Evolutionary conservation across 371 early-diverging fungal genomes (phyloP).

Genomic region (Actinomortierella ambigua): DNA sequence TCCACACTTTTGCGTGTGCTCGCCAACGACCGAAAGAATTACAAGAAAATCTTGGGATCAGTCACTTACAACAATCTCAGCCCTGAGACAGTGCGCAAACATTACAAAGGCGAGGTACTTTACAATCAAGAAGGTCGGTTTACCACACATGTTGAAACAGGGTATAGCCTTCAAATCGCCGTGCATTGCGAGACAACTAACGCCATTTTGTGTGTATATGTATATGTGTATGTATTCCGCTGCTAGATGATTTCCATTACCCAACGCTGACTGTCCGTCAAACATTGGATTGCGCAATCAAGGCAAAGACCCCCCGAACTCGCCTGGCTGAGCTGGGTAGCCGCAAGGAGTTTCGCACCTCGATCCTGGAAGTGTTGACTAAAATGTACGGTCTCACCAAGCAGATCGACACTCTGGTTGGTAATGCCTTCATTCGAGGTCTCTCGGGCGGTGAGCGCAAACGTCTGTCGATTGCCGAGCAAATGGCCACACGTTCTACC

Average conservation of each 20-base stretch:
- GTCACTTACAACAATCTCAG: slow-evolving; percentile 56
- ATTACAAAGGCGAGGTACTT: slow-evolving; percentile 55
- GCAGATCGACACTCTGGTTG: slow-evolving; percentile 71
- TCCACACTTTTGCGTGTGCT: slow-evolving; percentile 59
- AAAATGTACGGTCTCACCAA: slow-evolving; percentile 62
- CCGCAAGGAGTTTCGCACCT: slow-evolving; percentile 39
- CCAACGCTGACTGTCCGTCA: slow-evolving; percentile 59
- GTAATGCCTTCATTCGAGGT: slow-evolving; percentile 72
- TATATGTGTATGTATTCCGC: too few relatives aligned
- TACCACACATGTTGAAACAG: too few relatives aligned
- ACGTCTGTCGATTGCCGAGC: slow-evolving; percentile 76
- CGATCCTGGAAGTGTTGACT: slow-evolving; percentile 51
- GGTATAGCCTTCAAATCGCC: too few relatives aligned
- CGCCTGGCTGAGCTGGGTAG: slow-evolving; percentile 45
- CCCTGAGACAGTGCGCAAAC: slow-evolving; percentile 47
- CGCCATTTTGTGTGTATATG: too few relatives aligned
- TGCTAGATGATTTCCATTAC: slow-evolving; percentile 55
- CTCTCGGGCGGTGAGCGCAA: slow-evolving; percentile 79
- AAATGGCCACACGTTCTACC: slow-evolving; percentile 70
- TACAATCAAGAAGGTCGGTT: slow-evolving; percentile 55
- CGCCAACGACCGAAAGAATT: slow-evolving; percentile 56
- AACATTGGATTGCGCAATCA: slow-evolving; percentile 58
- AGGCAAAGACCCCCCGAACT: slow-evolving; percentile 57
- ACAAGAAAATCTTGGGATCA: slow-evolving; percentile 50
- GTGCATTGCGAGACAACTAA: too few relatives aligned